These are phyloP conservation scores for Scedosporium dehoogii DNA, from an alignment of 2,329 filamentous ascomycete genomes.

Conservation along the genomic window DNA sequence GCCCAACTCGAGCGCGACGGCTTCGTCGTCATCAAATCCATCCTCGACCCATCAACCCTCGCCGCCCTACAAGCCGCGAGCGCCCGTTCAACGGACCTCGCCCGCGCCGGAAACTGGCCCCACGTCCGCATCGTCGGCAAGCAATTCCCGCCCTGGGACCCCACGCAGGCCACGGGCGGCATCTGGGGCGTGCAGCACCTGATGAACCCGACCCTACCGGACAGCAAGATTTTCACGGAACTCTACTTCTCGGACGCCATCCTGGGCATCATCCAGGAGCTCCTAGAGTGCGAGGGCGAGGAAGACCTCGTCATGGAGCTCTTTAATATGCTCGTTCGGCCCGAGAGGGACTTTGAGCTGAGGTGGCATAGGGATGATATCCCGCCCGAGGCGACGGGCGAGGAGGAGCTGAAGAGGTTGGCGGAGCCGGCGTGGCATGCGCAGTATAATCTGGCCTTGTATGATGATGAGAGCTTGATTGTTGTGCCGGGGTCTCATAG, in stretches of 20 bases:
- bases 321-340: slow-evolving; percentile 75
- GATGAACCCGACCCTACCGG: slow-evolving; percentile 61
- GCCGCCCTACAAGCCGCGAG: slow-evolving; percentile 50
- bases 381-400: slow-evolving; percentile 49
- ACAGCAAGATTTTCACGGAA: slow-evolving; percentile 49
- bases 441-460: slow-evolving; percentile 81
- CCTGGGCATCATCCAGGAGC: slow-evolving; percentile 50
- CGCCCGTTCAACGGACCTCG: slow-evolving; percentile 44
- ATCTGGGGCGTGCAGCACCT: slow-evolving; percentile 91
- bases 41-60: slow-evolving; percentile 49
- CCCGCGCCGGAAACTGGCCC: slow-evolving; percentile 66
- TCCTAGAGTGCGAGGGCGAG: slow-evolving; percentile 49
- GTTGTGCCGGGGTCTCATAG: slow-evolving; percentile 69
- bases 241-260: slow-evolving; percentile 64
- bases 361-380: slow-evolving; percentile 85
- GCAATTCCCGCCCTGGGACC: slow-evolving; percentile 80
- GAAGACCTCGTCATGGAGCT: slow-evolving; percentile 69
- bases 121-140: slow-evolving; percentile 77
- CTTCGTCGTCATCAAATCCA: slow-evolving; percentile 61
- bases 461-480: slow-evolving; percentile 62
- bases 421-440: slow-evolving; percentile 57
- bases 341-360: slow-evolving; percentile 60
- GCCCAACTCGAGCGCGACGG: slow-evolving; percentile 57
- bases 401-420: slow-evolving; percentile 58
- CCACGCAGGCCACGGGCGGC: slow-evolving; percentile 37